Evolutionary conservation across 2,329 filamentous ascomycete genomes (phyloP).

Genomic region (Trematosphaeria pertusa): DNA sequence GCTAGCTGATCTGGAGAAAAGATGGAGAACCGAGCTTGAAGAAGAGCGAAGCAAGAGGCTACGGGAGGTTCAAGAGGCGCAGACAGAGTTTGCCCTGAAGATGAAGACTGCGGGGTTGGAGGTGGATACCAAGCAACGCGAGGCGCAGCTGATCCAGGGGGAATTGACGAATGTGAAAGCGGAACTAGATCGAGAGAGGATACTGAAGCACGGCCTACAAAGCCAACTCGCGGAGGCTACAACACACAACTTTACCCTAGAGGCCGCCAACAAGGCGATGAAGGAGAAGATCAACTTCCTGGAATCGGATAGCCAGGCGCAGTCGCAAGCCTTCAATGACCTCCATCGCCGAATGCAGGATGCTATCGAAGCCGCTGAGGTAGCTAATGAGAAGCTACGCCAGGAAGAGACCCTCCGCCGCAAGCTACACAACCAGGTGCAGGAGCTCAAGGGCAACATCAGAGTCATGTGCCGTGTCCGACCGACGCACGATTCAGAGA

Average conservation of each 20-base stretch:
- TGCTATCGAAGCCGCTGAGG: slow-evolving; percentile 72
- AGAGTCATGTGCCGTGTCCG: slow-evolving; percentile 97
- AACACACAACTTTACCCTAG: slow-evolving; percentile 62
- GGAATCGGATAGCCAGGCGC: slow-evolving; percentile 86
- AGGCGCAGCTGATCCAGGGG: slow-evolving; percentile 56
- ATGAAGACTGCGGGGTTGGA: slow-evolving; percentile 57
- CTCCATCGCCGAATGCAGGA: slow-evolving; percentile 83
- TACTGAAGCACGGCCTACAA: slow-evolving; percentile 64
- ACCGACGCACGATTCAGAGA: slow-evolving; percentile 68
- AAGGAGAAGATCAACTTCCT: slow-evolving; percentile 86
- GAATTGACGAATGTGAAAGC: slow-evolving; percentile 58
- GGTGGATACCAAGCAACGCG: slow-evolving; percentile 62
- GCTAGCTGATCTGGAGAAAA: slow-evolving; percentile 68
- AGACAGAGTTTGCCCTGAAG: slow-evolving; percentile 57
- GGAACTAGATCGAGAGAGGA: slow-evolving; percentile 64
- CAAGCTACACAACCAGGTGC: slow-evolving; percentile 95
- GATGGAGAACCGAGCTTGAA: slow-evolving; percentile 70
- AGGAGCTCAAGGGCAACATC: slow-evolving; percentile 98
- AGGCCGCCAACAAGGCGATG: slow-evolving; percentile 77
- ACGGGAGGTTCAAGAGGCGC: slow-evolving; percentile 69
- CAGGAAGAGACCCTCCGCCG: slow-evolving; percentile 90
- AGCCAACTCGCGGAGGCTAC: slow-evolving; percentile 56
- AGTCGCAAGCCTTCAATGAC: slow-evolving; percentile 82
- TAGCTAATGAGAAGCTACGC: slow-evolving; percentile 80
- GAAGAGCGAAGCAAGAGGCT: slow-evolving; percentile 65